Evolutionary conservation across 768 basidiomycete genomes (phyloP).

Genomic region (Porpolomopsis calyptriformis): DNA sequence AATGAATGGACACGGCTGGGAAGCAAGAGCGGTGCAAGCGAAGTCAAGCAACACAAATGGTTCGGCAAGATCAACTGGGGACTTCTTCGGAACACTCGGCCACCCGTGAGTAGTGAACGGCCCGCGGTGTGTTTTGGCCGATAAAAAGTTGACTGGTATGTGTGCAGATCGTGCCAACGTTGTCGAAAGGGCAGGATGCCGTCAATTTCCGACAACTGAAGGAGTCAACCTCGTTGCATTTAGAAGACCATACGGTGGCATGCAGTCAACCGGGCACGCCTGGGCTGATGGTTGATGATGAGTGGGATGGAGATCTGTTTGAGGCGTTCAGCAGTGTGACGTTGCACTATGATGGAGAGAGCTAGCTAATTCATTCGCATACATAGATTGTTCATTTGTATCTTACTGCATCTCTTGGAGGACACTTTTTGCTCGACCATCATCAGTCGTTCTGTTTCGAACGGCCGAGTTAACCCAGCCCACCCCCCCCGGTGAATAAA

Average conservation of each 20-base stretch:
- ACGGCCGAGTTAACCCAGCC: too few species aligned
- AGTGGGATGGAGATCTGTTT: slow-evolving; percentile 62
- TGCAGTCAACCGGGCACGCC: slow-evolving; percentile 26
- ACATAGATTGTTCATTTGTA: too few species aligned
- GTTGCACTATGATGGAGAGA: slow-evolving; percentile 71
- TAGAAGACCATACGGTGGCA: slow-evolving; percentile 54
- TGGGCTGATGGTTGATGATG: slow-evolving; percentile 29
- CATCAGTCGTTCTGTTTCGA: not conserved
- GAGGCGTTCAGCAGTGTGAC: slow-evolving; percentile 87
- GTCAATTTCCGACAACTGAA: slow-evolving; percentile 85
- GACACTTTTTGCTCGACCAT: not conserved
- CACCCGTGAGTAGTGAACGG: slow-evolving; percentile 59
- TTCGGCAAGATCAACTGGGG: slow-evolving; percentile 97
- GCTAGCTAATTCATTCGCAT: slow-evolving; percentile 18
- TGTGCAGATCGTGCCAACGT: slow-evolving; percentile 66
- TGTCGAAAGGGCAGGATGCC: slow-evolving; percentile 70
- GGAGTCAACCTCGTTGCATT: slow-evolving; percentile 84
- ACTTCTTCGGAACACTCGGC: slow-evolving; percentile 79
- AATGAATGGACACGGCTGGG: slow-evolving; percentile 82
- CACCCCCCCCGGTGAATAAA: too few species aligned
- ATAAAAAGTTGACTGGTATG: not conserved
- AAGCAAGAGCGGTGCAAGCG: slow-evolving; percentile 89
- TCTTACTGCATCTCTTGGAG: too few species aligned
- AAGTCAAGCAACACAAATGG: slow-evolving; percentile 99
- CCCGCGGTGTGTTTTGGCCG: too few species aligned